phyloP scores from a whole-genome alignment of 1,139 yeast genomes.

The Candida sp. region DNA sequence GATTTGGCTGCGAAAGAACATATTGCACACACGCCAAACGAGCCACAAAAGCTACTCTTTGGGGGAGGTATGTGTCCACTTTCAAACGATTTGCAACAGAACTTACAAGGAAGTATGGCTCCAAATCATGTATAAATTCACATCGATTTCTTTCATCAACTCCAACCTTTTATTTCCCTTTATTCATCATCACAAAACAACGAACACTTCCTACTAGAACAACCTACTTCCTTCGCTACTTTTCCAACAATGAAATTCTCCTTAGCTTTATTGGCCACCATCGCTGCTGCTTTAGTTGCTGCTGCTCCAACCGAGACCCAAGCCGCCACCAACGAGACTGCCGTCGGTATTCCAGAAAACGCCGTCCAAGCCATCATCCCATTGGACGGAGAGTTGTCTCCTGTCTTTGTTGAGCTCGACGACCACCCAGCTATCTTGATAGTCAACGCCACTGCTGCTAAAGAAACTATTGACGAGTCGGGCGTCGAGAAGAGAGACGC shows the following conservation, averaged over 20 bases:
- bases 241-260: conserved; percentile 13
- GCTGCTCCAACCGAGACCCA: conserved; percentile 11
- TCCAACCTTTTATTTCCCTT: neutral
- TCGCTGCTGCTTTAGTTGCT: conserved; percentile 13
- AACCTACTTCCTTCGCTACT: neutral
- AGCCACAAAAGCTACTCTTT: neutral
- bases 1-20: conserved; percentile 16
- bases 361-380: conserved; percentile 11
- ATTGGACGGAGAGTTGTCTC: conserved; percentile 9
- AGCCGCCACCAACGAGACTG: conserved; percentile 4
- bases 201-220: neutral
- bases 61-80: neutral
- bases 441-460: conserved; percentile 9
- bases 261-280: conserved; percentile 11
- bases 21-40: neutral
- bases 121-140: neutral
- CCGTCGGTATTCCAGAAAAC: conserved; percentile 10
- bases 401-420: conserved; percentile 7
- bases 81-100: too few species aligned
- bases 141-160: neutral
- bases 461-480: neutral
- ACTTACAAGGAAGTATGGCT: too few species aligned
- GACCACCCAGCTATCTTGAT: conserved; percentile 9
- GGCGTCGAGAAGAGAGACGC: conserved; percentile 9
- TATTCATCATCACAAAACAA: conserved; percentile 1